Evolutionary conservation across 2,329 filamentous ascomycete species (phyloP), one percentile per base, ranked within the genome.

Genomic region (Aspergillus flavus): DNA sequence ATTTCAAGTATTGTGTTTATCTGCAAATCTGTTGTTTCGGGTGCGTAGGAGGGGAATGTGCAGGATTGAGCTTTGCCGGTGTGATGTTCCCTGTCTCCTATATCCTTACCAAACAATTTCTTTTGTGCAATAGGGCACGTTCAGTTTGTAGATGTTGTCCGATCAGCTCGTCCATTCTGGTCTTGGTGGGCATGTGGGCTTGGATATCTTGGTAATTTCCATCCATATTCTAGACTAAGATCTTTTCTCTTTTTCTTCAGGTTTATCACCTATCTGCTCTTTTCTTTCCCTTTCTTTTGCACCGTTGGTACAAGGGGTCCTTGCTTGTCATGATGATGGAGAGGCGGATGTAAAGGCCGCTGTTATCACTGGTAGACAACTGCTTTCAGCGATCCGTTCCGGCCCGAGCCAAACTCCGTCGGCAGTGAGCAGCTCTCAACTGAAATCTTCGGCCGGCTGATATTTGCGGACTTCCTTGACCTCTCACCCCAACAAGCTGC

Each of bases 21-120:
- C 59, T 69, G 70, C 67, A 61, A 69, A 67, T 68, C 69, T 58
- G 58, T 64, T 67, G 62, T 59, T 68, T 69, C 59, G 68, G 67
- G 66, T 68, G 66, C 72, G 69, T 73, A 71, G 64, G 62, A 73
- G 66, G 67, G 67, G 66, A 69, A 69, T 66, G 57, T 66, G 71
- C 67, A 68, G 66, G 66, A 67, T 64, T 64, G 65, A 72, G 67
- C 69, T 62, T 69, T 68, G 63, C 66, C 61, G 64, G 73, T 64
- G 64, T 68, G 66, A 69, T 69, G 39, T 71, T 69, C 61, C 62
- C 64, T 73, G 67, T 72, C 68, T 71, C 61, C 67, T 70, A 68
- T 69, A 70, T 66, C 19, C 68, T 65, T 61, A 65, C 54, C 56
- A 68, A 68, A 72, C 63, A 57, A 62, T 70, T 65, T 67, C 63